Base-by-base conservation (phyloP, 805 yeast genomes). In the Yamadazyma endophytica region DNA sequence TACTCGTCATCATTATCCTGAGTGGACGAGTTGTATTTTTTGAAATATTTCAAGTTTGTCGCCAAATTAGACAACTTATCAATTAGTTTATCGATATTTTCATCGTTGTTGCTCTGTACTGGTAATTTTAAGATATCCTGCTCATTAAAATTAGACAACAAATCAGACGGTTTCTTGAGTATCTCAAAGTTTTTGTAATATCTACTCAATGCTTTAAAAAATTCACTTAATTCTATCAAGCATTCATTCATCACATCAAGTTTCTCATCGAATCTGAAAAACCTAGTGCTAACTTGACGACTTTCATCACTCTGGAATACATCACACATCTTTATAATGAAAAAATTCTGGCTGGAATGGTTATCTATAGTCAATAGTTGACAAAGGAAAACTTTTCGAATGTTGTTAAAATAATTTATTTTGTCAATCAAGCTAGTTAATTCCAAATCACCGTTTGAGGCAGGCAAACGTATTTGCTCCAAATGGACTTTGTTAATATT, bases 281-380 rank as follows among this genome's bases (percentile, higher is more conserved):
- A n/a, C n/a, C n/a, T n/a, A n/a, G n/a, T n/a, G n/a, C n/a, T n/a
- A n/a, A n/a, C n/a, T n/a, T n/a, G n/a, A n/a, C n/a, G n/a, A n/a
- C n/a, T n/a, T n/a, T n/a, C n/a, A n/a, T n/a, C n/a, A n/a, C n/a
- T n/a, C n/a, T n/a, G n/a, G n/a, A n/a, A n/a, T n/a, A n/a, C n/a
- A 31, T 52, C 57, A 33, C 47, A 36, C 8, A 61, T 34, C 20
- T 58, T 59, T 31, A 44, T 47, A 5, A 60, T 29, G 34, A 60
- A 62, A 42, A 57, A 62, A 37, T 52, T 64, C 21, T 36, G 24
- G 18, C 43, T 44, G 6, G 54, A 46, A 6, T 31, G 21, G 26
- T 63, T 67, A 38, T 64, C 57, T 13, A 61, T 26, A 4, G 68
- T 54, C 17, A 66, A 46, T 21, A 66, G 41, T 39, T 62, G 63